A percentile compares a stretch with the other conserved stretches of the same genome.
Conservation (phyloP, 2,329 filamentous ascomycete genomes). For the Hypoxylon sp. region DNA sequence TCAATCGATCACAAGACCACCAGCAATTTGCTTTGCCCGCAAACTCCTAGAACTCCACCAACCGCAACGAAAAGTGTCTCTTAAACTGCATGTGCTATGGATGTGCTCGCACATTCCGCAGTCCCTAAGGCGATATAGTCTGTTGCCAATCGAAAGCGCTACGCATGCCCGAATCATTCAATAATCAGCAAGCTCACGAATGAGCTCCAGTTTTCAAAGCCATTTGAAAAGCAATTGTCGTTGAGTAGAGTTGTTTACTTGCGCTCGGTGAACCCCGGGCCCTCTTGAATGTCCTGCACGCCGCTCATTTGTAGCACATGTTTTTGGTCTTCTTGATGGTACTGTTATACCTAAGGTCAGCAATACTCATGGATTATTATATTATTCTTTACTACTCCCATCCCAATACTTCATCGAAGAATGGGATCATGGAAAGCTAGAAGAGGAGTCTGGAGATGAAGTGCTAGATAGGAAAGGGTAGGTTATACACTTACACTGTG, state of each 20-base stretch:
- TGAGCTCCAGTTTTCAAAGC: background rate
- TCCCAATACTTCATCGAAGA: background rate
- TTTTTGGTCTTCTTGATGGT: conserved; percentile 67
- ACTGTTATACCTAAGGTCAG: conserved; percentile 48
- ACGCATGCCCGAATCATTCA: background rate
- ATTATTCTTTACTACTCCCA: background rate
- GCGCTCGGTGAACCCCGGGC: conserved; percentile 60
- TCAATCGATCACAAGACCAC: conserved; percentile 1
- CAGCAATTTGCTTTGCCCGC: conserved; percentile 15
- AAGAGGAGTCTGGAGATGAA: background rate
- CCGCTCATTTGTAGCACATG: conserved; percentile 63
- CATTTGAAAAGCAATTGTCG: background rate
- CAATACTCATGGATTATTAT: background rate
- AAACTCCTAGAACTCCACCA: conserved; percentile 17
- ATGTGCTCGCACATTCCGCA: background rate
- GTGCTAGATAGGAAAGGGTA: background rate
- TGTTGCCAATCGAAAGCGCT: background rate
- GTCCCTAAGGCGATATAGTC: background rate
- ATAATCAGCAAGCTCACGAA: background rate
- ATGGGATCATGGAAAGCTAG: background rate
- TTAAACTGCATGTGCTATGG: background rate
- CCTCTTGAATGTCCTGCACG: conserved; percentile 52
- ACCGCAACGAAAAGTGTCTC: background rate
- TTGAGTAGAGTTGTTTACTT: conserved; percentile 8
- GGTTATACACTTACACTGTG: conserved; percentile 56